A percentile compares a stretch with the other conserved stretches of the same genome.
Conservation (phyloP, 306 rosid genomes). For the Hylodesmum podocarpum region DNA sequence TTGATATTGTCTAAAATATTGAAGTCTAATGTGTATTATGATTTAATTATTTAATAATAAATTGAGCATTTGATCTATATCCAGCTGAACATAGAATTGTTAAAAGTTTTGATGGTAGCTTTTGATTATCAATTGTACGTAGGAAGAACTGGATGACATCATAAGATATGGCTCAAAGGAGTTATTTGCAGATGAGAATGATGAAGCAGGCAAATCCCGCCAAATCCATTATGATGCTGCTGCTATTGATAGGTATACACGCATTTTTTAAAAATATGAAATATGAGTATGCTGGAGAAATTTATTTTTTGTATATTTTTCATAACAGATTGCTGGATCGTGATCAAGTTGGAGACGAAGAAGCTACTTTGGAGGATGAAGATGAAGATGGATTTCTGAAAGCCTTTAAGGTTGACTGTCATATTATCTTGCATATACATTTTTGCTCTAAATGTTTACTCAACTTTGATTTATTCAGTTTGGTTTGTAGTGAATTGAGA, state of each 20-base stretch:
- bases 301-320: conserved; percentile 28
- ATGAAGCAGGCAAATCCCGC: conserved; percentile 91
- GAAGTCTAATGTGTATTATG: conserved; percentile 2
- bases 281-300: conserved; percentile 23
- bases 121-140: conserved; percentile 26
- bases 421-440: conserved; percentile 20
- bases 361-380: conserved; percentile 80
- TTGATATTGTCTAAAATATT: conserved; percentile 9
- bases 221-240: conserved; percentile 97
- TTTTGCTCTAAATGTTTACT: conserved; percentile 27
- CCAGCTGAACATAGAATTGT: conserved; percentile 8
- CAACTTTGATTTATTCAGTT: conserved; percentile 2
- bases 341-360: conserved; percentile 87
- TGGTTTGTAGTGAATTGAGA: conserved; percentile 10
- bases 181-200: conserved; percentile 95
- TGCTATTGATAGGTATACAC: conserved; percentile 81
- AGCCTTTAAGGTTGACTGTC: conserved; percentile 78
- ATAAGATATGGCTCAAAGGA: conserved; percentile 96
- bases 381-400: conserved; percentile 93
- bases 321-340: conserved; percentile 83
- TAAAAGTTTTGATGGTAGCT: conserved; percentile 34
- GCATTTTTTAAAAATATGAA: conserved; percentile 6
- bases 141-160: conserved; percentile 99
- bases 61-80: neutral
- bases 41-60: conserved; percentile 1